Base-by-base conservation (phyloP, 2,329 filamentous ascomycete species). In the Thielaviopsis populi region DNA sequence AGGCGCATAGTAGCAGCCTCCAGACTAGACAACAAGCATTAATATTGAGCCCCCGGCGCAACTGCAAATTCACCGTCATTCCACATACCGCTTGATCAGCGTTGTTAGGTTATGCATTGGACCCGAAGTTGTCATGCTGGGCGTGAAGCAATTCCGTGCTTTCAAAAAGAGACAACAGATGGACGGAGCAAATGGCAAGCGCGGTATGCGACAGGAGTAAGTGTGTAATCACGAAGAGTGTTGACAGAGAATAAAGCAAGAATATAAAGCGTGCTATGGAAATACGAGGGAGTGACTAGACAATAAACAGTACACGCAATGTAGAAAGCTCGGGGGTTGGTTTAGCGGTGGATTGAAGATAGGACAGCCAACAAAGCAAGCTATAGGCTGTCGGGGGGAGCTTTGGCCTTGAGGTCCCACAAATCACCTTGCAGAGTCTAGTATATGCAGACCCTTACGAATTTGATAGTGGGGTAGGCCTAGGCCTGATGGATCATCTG, bases 21-120 rank as follows among this genome's bases (percentile, higher is more conserved):
- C 70, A 99, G 88, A 77, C 94, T 99, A 73, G 8, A 42, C 13
- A 40, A 27, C 1, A 24, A 54, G 8, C 6, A 54, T 60, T 30
- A 65, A 41, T 48, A 59, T 53, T 40, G 8, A n/a, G 15, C 24
- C 22, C 33, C 40, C 15, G 19, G 40, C 30, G 54, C 8, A 19
- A 56, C 8, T 19, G 6, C 7, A 24, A 37, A 62, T 33, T 62
- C 22, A 7, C 11, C 13, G 43, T 10, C 17, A 22, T 24, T 19
- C 58, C 66, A 76, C 83, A 70, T 83, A 97, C 94, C 94, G 85
- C 83, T 99, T 99, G 79, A 99, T 96, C 71, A 99, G 83, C 63
- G 94, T 99, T 42, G 91, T 95, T 68, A 99, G 79, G 74, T 96
- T 97, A 77, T 97, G 86, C 90, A 97, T 96, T 71, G 91, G 89